A percentile compares a stretch with the other conserved stretches of the same genome.
phyloP scores from a whole-genome alignment of 169 alveolate species.

The Plasmodium adleri region DNA sequence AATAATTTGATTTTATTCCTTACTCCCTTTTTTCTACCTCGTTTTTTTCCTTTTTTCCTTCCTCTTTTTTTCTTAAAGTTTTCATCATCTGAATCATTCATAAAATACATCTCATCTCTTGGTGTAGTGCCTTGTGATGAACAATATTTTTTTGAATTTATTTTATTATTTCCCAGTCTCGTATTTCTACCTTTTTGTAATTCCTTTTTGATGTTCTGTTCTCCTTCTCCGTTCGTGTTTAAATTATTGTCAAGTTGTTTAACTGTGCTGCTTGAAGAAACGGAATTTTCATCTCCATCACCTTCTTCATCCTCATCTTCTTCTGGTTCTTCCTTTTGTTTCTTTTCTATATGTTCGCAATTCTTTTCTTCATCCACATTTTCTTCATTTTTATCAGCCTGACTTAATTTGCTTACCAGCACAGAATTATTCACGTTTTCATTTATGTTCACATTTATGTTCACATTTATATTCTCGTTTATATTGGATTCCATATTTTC shows the following conservation, averaged over 20 bases:
- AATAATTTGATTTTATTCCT: constrained; percentile 23
- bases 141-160: background rate
- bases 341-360: background rate
- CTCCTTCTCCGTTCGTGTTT: background rate
- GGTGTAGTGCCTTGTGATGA: background rate
- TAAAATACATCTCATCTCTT: background rate
- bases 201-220: constrained; percentile 2
- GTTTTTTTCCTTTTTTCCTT: constrained; percentile 41
- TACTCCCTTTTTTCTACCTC: constrained; percentile 63
- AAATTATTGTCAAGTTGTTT: background rate
- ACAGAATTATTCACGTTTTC: no score
- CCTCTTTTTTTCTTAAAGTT: constrained; percentile 23
- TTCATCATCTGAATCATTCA: background rate
- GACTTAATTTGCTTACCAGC: background rate
- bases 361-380: background rate
- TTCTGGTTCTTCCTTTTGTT: background rate
- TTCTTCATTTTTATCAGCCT: background rate
- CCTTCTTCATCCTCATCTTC: background rate
- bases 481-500: no score
- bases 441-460: no score
- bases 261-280: no score
- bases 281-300: no score
- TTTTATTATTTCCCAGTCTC: background rate
- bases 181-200: background rate
- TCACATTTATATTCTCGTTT: no score